Conservation (phyloP, 768 basidiomycete genomes). For the Phanerochaete carnosa region DNA sequence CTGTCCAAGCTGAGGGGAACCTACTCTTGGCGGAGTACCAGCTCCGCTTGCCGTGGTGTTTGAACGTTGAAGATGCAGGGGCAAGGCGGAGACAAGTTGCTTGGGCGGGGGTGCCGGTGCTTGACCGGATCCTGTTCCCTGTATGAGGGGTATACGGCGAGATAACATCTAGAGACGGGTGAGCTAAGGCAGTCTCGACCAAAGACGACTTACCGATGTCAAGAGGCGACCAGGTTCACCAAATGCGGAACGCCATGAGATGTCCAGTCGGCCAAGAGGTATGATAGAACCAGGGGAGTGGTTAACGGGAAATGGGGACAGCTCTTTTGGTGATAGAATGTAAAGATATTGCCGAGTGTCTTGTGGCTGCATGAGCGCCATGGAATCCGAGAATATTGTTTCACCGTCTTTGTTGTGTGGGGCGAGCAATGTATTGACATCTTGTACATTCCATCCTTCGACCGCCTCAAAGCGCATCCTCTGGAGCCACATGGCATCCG, state of each 20-base stretch:
- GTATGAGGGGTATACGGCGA: conserved; percentile 63
- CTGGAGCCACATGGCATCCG: conserved; percentile 74
- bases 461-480: conserved; percentile 76
- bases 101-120: conserved; percentile 20
- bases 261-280: conserved; percentile 83
- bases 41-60: conserved; percentile 28
- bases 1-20: conserved; percentile 52
- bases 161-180: conserved; percentile 56
- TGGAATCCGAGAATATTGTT: conserved; percentile 56
- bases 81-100: conserved; percentile 68
- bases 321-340: conserved; percentile 55
- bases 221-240: conserved; percentile 85
- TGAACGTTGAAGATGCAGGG: conserved; percentile 68
- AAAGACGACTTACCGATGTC: conserved; percentile 55
- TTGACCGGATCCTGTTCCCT: conserved; percentile 25
- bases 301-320: conserved; percentile 42
- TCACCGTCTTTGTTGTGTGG: conserved; percentile 24
- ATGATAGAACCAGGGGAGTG: conserved; percentile 69
- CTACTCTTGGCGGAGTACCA: conserved; percentile 45
- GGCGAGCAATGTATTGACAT: conserved; percentile 40
- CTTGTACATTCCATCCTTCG: conserved; percentile 59
- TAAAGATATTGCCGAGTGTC: conserved; percentile 88
- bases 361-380: conserved; percentile 77
- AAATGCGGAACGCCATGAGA: conserved; percentile 82
- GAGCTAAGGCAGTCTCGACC: neutral